phyloP scores from a whole-genome alignment of 2,329 filamentous ascomycete genomes.

The Metarhizium robertsii region DNA sequence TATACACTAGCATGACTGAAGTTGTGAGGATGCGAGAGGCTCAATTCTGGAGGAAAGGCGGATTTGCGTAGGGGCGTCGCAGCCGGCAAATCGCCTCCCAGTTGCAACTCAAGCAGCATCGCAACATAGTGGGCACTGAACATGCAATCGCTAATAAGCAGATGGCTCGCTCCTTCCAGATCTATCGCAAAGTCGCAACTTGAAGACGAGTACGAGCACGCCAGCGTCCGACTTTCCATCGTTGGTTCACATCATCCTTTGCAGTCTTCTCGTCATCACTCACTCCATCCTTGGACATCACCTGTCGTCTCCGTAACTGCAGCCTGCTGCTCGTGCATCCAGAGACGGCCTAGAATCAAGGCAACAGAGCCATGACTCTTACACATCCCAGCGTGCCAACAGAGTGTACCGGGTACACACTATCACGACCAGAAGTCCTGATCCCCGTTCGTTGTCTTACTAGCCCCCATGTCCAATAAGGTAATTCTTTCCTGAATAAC shows the following conservation, averaged over 20 bases:
- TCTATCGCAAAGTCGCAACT: background rate
- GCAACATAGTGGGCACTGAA: no score
- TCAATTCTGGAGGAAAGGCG: no score
- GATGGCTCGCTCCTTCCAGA: background rate
- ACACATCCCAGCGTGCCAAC: background rate
- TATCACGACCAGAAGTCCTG: background rate
- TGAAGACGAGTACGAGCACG: background rate
- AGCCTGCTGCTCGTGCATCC: background rate
- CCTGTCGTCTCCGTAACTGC: background rate
- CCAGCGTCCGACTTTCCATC: background rate
- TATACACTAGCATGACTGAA: no score
- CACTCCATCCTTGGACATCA: background rate
- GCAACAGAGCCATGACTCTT: background rate
- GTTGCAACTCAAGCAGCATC: no score
- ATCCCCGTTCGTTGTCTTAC: background rate
- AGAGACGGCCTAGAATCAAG: background rate
- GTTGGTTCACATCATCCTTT: background rate
- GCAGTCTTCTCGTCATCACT: conserved; percentile 2
- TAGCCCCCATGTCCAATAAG: background rate
- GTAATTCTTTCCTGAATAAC: background rate
- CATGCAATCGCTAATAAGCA: no score
- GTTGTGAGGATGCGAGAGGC: no score
- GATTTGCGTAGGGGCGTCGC: no score
- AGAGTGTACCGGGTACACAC: background rate
- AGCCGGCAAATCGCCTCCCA: no score